Evolutionary conservation across 2,329 filamentous ascomycete genomes (phyloP), one percentile per base, ranked within the genome.

Genomic region (Bipolaris sorokiniana): DNA sequence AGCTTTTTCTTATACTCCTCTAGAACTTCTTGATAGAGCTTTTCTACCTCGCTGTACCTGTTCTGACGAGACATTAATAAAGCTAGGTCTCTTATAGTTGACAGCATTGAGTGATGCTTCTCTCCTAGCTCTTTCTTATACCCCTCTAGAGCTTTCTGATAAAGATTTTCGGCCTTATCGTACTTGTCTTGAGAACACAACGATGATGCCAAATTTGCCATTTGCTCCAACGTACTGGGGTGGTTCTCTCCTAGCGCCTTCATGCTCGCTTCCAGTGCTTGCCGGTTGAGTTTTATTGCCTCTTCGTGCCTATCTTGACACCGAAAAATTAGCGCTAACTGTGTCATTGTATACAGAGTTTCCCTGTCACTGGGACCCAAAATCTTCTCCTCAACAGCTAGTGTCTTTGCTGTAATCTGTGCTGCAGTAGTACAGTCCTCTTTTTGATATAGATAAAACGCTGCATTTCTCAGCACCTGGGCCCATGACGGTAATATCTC

Each of bases 51-150:
- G 16, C 13, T 20, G 5, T 5, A 6, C 3, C 10, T 20, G 10
- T 7, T 15, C 3, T 18, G 37, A 5, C 1, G 1, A 6, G 1
- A 3, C n/a, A 40, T 18, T 1, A 22, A 3, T 2, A 0, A 2
- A 10, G 37, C n/a, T 13, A 40, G 16, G 3, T 7, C 6, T 2
- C 3, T 2, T 11, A 15, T 15, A 15, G 18, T n/a, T 6, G 3
- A 1, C 0, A 40, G 3, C 9, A 18, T 13, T 5, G 6, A 22
- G 5, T 1, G 4, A 13, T 15, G 10, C 3, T 22, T 10, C 37
- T 22, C 10, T 40, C 37, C 37, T 22, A 22, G 10, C 37, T 40
- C 37, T 7, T 40, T n/a, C 15, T 36, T n/a, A n/a, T 7, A 36
- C 5, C 5, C 13, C 11, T 22, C 37, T 40, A 20, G 7, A 10